phyloP scores from a whole-genome alignment of 1,139 yeast genomes.

The Pichia norvegensis region DNA sequence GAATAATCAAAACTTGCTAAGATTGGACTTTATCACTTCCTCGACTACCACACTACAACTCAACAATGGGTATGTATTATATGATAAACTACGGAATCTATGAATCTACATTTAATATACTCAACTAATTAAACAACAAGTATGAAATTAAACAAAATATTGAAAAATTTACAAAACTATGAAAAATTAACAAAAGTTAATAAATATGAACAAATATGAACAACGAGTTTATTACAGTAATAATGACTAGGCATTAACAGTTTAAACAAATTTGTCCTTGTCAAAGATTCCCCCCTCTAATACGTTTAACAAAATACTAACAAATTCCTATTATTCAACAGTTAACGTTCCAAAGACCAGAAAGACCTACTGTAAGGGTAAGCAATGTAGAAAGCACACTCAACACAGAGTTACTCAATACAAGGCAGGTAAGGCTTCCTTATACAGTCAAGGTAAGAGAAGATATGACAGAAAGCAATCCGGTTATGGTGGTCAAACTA shows the following conservation, averaged over 20 bases:
- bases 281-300: too few relatives aligned
- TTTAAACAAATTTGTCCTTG: too few relatives aligned
- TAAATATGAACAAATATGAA: neutral
- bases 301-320: neutral
- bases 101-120: too few relatives aligned
- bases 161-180: neutral
- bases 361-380: conserved; percentile 99
- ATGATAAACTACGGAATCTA: neutral
- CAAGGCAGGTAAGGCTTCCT: conserved; percentile 99
- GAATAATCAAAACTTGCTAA: neutral
- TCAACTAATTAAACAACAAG: too few relatives aligned
- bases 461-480: conserved; percentile 99
- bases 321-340: conserved; percentile 23
- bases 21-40: neutral
- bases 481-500: conserved; percentile 99
- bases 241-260: too few relatives aligned
- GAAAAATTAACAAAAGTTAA: neutral
- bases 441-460: conserved; percentile 99
- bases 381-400: conserved; percentile 98
- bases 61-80: conserved; percentile 14
- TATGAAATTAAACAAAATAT: neutral
- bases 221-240: too few relatives aligned
- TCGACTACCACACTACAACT: conserved; percentile 1
- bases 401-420: conserved; percentile 99
- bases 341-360: conserved; percentile 99